Base-by-base conservation (phyloP, 2,329 filamentous ascomycete species). In the Aureobasidium sp. region DNA sequence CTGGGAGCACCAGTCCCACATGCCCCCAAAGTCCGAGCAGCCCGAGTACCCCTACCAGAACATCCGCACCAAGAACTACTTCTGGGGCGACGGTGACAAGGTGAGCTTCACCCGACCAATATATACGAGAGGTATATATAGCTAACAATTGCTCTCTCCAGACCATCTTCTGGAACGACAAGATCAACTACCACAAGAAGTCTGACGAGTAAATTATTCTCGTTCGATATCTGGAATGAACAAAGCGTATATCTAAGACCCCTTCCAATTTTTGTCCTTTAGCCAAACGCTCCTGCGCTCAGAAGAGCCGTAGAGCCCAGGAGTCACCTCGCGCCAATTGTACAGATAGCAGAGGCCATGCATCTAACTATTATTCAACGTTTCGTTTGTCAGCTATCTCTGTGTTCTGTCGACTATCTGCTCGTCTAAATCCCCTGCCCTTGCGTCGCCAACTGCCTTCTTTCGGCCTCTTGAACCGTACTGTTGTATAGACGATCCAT, bases 31-130 rank as follows among this genome's bases (percentile, higher is more conserved):
- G 69, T 91, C 96, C 82, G 94, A 99, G 81, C 88, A 90, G 73
- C 79, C 83, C 71, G 90, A 97, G 82, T 99, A 97, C 79, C 81
- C 91, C 64, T 99, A 96, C 86, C 90, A 96, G 85, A 99, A 99
- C 84, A 89, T 99, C 77, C 89, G 94, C 75, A 84, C 85, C 76
- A 97, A 94, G 87, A 97, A 96, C 85, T 99, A 79, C 83, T 86
- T 85, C 73, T 99, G 89, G 89, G 92, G 93, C 68, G 82, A 97
- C 74, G 94, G 94, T 74, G 94, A 99, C 81, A 94, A 97, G 89
- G 89, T 91, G 68, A 71, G 81, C 42, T 17, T 15, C 7, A 4
- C 14, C 6, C 15, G 22, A 8, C 8, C 12, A 15, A 27, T 2
- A 6, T 9, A 15, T 7, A 48, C 7, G 5, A 24, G 17, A 29